A percentile compares a stretch with the other conserved stretches of the same genome.
phyloP scores from a whole-genome alignment of 805 yeast species.

The Myxozyma neotropica region DNA sequence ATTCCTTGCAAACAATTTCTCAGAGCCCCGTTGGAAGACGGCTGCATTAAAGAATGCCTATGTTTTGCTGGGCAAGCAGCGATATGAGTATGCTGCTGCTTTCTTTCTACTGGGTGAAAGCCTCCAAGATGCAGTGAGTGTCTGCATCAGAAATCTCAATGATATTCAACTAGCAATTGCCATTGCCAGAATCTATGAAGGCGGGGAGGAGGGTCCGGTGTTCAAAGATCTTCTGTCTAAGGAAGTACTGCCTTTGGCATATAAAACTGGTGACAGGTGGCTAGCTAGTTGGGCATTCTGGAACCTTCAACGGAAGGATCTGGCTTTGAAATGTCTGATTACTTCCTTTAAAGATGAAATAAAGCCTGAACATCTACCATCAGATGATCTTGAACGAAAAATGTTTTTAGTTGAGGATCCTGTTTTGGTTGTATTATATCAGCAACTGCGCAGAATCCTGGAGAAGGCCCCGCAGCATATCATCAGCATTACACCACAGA shows the following conservation, averaged over 20 bases:
- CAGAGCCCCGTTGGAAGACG: conserved; percentile 72
- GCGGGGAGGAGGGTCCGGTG: conserved; percentile 58
- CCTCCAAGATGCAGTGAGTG: conserved; percentile 74
- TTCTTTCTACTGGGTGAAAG: conserved; percentile 81
- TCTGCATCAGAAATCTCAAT: conserved; percentile 63
- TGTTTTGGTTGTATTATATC: conserved; percentile 67
- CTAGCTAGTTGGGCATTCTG: conserved; percentile 77
- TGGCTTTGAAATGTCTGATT: conserved; percentile 53
- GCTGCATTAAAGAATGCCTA: conserved; percentile 94
- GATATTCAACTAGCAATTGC: conserved; percentile 78
- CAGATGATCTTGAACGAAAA: conserved; percentile 18
- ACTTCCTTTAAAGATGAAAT: conserved; percentile 18
- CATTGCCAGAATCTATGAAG: conserved; percentile 74
- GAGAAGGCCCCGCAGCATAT: conserved; percentile 56
- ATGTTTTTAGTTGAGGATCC: conserved; percentile 75
- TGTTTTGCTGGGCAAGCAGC: conserved; percentile 84
- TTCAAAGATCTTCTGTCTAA: conserved; percentile 53
- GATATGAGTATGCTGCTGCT: conserved; percentile 83
- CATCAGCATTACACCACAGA: conserved; percentile 45
- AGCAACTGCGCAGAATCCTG: conserved; percentile 58
- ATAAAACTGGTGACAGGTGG: conserved; percentile 75
- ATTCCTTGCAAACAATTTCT: conserved; percentile 76
- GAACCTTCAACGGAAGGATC: conserved; percentile 54
- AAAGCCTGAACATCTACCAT: not conserved
- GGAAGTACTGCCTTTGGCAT: conserved; percentile 58